Conservation (phyloP, 2,329 filamentous ascomycete genomes). For the Chaetomium olivaceum region DNA sequence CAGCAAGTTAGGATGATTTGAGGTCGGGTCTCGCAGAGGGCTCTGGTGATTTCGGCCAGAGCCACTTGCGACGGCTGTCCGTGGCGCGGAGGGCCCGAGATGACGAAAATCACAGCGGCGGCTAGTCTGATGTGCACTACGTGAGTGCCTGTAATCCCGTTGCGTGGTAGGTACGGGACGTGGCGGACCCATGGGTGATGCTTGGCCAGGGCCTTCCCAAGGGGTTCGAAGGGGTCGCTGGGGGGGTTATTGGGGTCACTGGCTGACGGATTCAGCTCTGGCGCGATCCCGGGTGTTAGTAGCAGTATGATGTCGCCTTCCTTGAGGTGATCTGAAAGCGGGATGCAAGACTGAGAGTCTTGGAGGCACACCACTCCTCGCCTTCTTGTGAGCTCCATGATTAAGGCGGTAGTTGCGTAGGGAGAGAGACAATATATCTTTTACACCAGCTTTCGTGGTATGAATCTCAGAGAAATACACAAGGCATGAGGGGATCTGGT, state of each 20-base stretch:
- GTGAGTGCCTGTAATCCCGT: constrained; percentile 65
- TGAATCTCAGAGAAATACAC: background rate
- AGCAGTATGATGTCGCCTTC: constrained; percentile 60
- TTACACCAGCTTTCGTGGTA: background rate
- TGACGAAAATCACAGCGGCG: constrained; percentile 61
- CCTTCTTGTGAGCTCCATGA: constrained; percentile 27
- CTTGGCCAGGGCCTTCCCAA: constrained; percentile 63
- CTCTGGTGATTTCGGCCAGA: constrained; percentile 48
- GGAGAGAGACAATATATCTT: background rate
- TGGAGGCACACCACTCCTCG: constrained; percentile 39
- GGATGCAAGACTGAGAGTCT: constrained; percentile 50
- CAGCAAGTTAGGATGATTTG: constrained; percentile 57
- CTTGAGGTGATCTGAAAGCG: constrained; percentile 47
- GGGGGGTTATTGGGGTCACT: constrained; percentile 36
- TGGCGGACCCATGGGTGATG: constrained; percentile 66
- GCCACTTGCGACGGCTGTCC: constrained; percentile 55
- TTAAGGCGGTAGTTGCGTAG: background rate
- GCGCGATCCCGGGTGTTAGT: constrained; percentile 57
- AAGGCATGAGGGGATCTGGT: background rate
- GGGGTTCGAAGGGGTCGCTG: constrained; percentile 68
- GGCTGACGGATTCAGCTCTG: constrained; percentile 46
- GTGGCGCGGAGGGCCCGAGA: constrained; percentile 50
- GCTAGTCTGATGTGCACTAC: constrained; percentile 62
- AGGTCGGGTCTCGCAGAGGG: constrained; percentile 50
- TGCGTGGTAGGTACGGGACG: constrained; percentile 66